Percentiles rank a stretch among this genome's conserved stretches.
Conservation (phyloP, 2,329 filamentous ascomycete species). For the Ophiostoma novo-ulmi region DNA sequence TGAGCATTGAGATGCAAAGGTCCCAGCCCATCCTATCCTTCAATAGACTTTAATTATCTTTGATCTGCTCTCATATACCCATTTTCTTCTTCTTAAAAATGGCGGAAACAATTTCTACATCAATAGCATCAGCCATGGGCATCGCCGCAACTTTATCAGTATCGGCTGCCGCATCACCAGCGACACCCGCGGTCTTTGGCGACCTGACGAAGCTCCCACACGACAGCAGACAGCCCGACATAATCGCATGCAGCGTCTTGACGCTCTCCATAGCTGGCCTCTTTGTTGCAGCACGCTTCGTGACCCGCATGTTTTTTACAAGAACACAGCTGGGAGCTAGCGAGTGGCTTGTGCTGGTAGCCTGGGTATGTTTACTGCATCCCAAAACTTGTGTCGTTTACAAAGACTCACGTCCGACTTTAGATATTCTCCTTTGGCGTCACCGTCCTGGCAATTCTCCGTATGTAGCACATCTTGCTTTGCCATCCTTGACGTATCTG, state of each 20-base stretch:
- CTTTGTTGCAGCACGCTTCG: neutral
- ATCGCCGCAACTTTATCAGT: neutral
- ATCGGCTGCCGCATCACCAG: neutral
- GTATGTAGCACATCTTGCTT: neutral
- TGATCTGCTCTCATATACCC: too few relatives aligned
- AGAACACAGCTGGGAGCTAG: neutral
- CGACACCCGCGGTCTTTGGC: neutral
- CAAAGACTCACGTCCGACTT: neutral
- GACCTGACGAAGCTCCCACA: neutral
- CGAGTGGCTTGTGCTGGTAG: neutral
- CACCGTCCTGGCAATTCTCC: neutral
- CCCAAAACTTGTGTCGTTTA: too few relatives aligned
- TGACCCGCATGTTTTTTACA: neutral
- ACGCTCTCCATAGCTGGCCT: neutral
- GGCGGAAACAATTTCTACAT: neutral
- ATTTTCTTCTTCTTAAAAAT: neutral
- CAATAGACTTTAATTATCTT: neutral
- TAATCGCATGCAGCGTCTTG: neutral
- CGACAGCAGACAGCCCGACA: neutral
- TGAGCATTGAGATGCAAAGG: neutral
- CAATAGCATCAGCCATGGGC: neutral
- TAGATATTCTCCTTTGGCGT: neutral
- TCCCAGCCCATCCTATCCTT: neutral
- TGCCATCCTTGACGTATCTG: too few relatives aligned
- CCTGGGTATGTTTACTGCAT: neutral